Conservation (phyloP, 2,329 filamentous ascomycete species). For the Ophiostoma fasciatum region DNA sequence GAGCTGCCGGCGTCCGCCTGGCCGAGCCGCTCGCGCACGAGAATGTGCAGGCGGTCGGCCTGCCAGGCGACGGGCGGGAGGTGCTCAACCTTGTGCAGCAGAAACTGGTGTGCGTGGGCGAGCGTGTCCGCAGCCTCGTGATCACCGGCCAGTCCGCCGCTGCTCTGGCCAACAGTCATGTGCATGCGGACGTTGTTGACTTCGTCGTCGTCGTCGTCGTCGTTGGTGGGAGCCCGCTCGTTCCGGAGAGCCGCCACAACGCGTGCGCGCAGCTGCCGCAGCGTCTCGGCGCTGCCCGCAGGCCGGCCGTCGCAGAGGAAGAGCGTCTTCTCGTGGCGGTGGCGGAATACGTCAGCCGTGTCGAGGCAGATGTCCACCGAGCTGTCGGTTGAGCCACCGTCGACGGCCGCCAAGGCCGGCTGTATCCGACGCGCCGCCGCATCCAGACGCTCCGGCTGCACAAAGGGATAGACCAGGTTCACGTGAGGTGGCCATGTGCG, state of each 20-base stretch:
- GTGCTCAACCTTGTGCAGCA: constrained; percentile 35
- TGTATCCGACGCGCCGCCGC: constrained; percentile 26
- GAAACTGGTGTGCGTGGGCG: constrained; percentile 30
- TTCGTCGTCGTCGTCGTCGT: constrained; percentile 5
- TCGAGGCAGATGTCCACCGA: constrained; percentile 20
- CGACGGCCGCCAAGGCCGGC: constrained; percentile 15
- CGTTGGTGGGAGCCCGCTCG: neutral
- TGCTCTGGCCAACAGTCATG: constrained; percentile 46
- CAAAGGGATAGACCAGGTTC: constrained; percentile 53
- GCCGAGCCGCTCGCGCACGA: constrained; percentile 31
- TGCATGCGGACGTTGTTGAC: constrained; percentile 27
- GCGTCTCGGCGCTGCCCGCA: constrained; percentile 1
- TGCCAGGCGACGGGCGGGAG: constrained; percentile 35
- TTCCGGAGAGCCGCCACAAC: constrained; percentile 22
- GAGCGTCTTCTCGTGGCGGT: constrained; percentile 35
- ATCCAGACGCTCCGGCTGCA: constrained; percentile 30
- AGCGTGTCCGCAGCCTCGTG: constrained; percentile 21
- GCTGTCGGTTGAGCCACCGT: constrained; percentile 6
- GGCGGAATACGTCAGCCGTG: constrained; percentile 30
- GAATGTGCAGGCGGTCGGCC: constrained; percentile 32
- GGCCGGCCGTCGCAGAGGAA: constrained; percentile 23
- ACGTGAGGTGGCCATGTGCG: constrained; percentile 51
- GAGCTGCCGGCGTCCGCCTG: neutral
- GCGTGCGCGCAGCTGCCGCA: constrained; percentile 20
- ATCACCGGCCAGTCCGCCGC: constrained; percentile 10